A percentile compares a stretch with the other conserved stretches of the same genome.
Evolutionary conservation across 495 filamentous ascomycete genomes (phyloP).

Genomic region (Chaetomium cochliodes): DNA sequence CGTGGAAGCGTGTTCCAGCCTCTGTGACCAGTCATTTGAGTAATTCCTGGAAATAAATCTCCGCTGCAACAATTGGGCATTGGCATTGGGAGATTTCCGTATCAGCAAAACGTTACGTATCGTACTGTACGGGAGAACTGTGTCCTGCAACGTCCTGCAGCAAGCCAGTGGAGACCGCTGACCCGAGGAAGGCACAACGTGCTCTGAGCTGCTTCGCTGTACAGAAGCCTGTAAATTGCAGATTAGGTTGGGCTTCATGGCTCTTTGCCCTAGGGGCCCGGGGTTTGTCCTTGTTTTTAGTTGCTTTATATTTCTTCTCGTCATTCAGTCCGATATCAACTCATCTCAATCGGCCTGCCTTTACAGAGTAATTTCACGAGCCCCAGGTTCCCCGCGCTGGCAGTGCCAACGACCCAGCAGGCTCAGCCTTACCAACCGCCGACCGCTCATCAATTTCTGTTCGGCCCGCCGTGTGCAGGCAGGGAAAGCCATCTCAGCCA

Average conservation of each 20-base stretch:
- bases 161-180: neutral
- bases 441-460: constrained; percentile 19
- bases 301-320: neutral
- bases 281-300: neutral
- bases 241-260: no score
- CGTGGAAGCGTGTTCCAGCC: neutral
- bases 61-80: no score
- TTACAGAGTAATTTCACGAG: neutral
- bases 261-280: no score
- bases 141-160: neutral
- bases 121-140: neutral
- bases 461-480: constrained; percentile 25
- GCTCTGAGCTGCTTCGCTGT: neutral
- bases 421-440: constrained; percentile 33
- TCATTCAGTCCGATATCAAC: neutral
- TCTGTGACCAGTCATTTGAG: neutral
- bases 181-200: constrained; percentile 5
- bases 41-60: no score
- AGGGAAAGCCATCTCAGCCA: constrained; percentile 28
- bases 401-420: constrained; percentile 17
- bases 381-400: constrained; percentile 5
- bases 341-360: neutral
- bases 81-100: no score
- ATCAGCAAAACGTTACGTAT: no score
- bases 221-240: neutral